Conservation (phyloP, 441 rosid species). For the Dalechampia spathulata region DNA sequence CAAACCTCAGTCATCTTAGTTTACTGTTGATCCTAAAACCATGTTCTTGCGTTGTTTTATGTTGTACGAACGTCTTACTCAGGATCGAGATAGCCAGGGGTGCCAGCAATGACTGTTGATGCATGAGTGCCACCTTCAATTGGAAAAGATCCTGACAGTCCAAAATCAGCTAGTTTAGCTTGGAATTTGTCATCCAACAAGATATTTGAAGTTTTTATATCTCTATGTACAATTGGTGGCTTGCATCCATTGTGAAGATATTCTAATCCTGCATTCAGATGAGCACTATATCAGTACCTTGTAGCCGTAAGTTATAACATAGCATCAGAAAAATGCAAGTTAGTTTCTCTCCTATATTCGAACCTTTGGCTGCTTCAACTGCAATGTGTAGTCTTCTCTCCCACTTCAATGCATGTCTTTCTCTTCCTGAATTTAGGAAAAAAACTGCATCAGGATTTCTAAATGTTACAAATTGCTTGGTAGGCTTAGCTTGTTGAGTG, state of each 20-base stretch:
- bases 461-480: too few species aligned
- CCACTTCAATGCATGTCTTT: too few species aligned
- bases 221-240: constrained; percentile 34
- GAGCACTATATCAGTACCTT: too few species aligned
- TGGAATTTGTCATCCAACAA: constrained; percentile 21
- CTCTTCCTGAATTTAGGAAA: too few species aligned
- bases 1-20: neutral
- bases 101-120: constrained; percentile 24
- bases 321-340: too few species aligned
- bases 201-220: constrained; percentile 37
- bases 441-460: too few species aligned
- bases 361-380: constrained; percentile 38
- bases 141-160: constrained; percentile 24
- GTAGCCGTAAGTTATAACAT: too few species aligned
- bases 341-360: neutral
- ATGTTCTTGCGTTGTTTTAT: too few species aligned
- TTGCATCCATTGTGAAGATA: constrained; percentile 33
- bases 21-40: constrained; percentile 6
- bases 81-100: constrained; percentile 38
- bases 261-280: constrained; percentile 22
- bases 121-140: constrained; percentile 19
- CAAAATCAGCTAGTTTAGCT: constrained; percentile 42
- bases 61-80: too few species aligned
- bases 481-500: too few species aligned
- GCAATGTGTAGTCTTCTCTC: constrained; percentile 36